Conservation (phyloP, 345 rosid genomes). For the Moringa oleifera region DNA sequence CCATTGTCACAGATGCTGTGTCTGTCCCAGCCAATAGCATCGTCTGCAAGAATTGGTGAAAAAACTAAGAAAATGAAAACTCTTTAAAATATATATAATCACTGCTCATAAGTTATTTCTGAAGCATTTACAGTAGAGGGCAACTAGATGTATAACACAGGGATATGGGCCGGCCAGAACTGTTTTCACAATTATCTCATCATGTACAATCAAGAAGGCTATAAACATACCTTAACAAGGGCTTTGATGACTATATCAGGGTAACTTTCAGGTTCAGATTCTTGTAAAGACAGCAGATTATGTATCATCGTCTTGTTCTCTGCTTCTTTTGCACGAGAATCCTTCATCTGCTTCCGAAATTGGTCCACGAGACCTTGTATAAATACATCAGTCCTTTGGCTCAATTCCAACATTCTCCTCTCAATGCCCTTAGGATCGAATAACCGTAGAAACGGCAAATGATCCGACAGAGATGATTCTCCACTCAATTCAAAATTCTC, state of each 20-base stretch:
- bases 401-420: conserved; percentile 30
- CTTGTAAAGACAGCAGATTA: conserved; percentile 41
- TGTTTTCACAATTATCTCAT: too few species aligned
- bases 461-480: conserved; percentile 34
- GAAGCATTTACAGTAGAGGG: too few species aligned
- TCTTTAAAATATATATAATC: too few species aligned
- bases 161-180: too few species aligned
- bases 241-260: conserved; percentile 51
- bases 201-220: too few species aligned
- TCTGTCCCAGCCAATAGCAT: not conserved
- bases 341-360: conserved; percentile 19
- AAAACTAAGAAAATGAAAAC: too few species aligned
- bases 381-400: conserved; percentile 37
- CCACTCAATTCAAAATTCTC: conserved; percentile 32
- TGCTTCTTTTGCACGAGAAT: conserved; percentile 8
- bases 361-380: conserved; percentile 34
- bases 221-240: conserved; percentile 23
- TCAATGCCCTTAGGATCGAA: conserved; percentile 43
- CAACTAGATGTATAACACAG: too few species aligned
- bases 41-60: conserved; percentile 9
- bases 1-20: not conserved
- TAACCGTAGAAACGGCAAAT: conserved; percentile 46
- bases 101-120: too few species aligned
- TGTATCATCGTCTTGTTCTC: conserved; percentile 32
- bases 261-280: conserved; percentile 37